Percentiles rank a stretch among this genome's conserved stretches.
Conservation (phyloP, 805 yeast species). For the Candida oleophila region DNA sequence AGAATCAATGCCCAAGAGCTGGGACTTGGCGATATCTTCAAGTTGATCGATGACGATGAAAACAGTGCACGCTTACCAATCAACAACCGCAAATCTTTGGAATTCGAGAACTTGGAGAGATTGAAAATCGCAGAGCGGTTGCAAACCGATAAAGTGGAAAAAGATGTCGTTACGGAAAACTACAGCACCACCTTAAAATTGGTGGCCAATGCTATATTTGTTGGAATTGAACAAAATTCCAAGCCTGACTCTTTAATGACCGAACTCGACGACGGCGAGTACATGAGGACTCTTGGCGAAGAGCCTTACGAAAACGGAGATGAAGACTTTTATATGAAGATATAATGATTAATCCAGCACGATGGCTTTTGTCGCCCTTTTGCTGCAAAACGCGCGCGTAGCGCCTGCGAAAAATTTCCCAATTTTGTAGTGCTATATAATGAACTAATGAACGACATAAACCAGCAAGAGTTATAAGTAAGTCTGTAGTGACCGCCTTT, state of each 20-base stretch:
- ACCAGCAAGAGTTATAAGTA: too few species aligned
- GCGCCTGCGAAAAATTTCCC: background rate
- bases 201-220: conserved; percentile 20
- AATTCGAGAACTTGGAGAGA: conserved; percentile 18
- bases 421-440: background rate
- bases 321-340: conserved; percentile 4
- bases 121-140: conserved; percentile 11
- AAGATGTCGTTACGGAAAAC: conserved; percentile 1
- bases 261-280: conserved; percentile 3
- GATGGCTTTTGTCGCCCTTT: too few species aligned
- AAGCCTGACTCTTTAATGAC: background rate
- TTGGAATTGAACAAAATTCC: conserved; percentile 11
- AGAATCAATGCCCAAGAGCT: conserved; percentile 11
- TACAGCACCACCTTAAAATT: conserved; percentile 13
- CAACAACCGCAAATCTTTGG: conserved; percentile 19
- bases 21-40: conserved; percentile 17
- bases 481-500: too few species aligned
- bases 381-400: too few species aligned
- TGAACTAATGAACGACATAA: background rate
- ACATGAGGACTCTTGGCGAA: conserved; percentile 9
- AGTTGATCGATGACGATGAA: conserved; percentile 8
- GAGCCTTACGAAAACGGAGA: conserved; percentile 12
- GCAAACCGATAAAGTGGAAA: conserved; percentile 6
- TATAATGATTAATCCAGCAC: background rate
- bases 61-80: conserved; percentile 11